A percentile compares a stretch with the other conserved stretches of the same genome.
Evolutionary conservation across 768 basidiomycete genomes (phyloP).

Genomic region (Cantharellus anzutake): DNA sequence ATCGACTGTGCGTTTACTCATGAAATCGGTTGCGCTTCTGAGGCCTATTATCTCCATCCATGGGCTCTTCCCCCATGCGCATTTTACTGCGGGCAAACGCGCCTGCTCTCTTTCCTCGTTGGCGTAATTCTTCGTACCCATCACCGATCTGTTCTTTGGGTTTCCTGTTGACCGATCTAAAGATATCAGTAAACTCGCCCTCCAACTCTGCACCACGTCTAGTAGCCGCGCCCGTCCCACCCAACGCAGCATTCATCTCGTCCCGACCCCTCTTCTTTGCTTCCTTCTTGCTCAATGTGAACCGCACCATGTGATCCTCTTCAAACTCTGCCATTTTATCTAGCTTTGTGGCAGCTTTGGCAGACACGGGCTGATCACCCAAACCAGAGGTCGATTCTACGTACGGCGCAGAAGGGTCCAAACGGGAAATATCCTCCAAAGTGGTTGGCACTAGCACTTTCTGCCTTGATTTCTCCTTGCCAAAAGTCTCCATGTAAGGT

Average conservation of each 20-base stretch:
- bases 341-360: constrained; percentile 46
- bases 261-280: constrained; percentile 49
- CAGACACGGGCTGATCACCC: constrained; percentile 29
- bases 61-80: constrained; percentile 4
- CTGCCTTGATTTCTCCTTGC: constrained; percentile 24
- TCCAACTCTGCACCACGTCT: constrained; percentile 53
- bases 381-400: constrained; percentile 56
- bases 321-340: constrained; percentile 74
- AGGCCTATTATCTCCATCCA: constrained; percentile 3
- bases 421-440: constrained; percentile 30
- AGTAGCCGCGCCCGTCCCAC: constrained; percentile 38
- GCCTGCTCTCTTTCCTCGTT: constrained; percentile 41
- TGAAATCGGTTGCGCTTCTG: constrained; percentile 14
- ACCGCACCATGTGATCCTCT: constrained; percentile 82
- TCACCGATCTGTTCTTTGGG: constrained; percentile 28
- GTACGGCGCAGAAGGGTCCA: constrained; percentile 43
- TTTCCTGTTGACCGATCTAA: constrained; percentile 37
- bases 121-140: constrained; percentile 67
- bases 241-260: constrained; percentile 76
- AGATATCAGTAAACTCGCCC: constrained; percentile 70
- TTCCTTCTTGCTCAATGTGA: constrained; percentile 83
- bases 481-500: constrained; percentile 47
- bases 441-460: constrained; percentile 43
- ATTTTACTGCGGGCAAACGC: constrained; percentile 29
- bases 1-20: constrained; percentile 10